Percentiles rank a stretch among this genome's conserved stretches.
Evolutionary conservation across 345 rosid species (phyloP).

Genomic region (Eutrema heterophyllum): DNA sequence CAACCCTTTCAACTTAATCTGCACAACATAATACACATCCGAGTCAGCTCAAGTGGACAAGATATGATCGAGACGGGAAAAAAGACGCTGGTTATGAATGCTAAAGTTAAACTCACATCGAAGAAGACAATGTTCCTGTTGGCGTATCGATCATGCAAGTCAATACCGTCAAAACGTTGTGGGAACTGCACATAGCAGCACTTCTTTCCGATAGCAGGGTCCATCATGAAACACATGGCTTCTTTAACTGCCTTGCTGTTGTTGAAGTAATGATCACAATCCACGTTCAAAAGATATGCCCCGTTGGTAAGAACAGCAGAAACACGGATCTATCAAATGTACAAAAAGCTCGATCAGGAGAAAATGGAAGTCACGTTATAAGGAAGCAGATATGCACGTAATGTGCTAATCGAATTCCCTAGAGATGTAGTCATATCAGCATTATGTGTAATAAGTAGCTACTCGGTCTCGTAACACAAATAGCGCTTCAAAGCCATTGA

Average conservation of each 20-base stretch:
- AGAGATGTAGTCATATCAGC: too few species aligned
- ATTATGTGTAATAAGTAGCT: too few species aligned
- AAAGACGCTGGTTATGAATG: too few species aligned
- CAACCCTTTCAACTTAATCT: conserved; percentile 96
- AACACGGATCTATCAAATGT: conserved; percentile 71
- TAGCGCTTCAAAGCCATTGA: too few species aligned
- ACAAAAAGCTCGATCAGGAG: conserved; percentile 14
- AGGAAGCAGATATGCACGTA: too few species aligned
- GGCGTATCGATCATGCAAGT: conserved; percentile 95
- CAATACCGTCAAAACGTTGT: conserved; percentile 97
- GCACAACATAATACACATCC: conserved; percentile 16
- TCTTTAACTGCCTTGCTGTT: conserved; percentile 95
- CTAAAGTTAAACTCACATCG: conserved; percentile 81
- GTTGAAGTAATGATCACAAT: conserved; percentile 99
- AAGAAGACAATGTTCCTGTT: conserved; percentile 96
- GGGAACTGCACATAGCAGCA: conserved; percentile 98
- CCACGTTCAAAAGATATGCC: conserved; percentile 92
- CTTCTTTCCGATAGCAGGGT: conserved; percentile 75
- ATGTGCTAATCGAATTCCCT: too few species aligned
- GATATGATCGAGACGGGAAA: not conserved
- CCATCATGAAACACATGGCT: conserved; percentile 99
- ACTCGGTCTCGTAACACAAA: too few species aligned
- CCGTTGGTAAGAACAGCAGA: conserved; percentile 98
- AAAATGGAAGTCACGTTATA: not conserved
- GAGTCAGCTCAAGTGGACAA: not conserved